These are phyloP conservation scores for Spencermartinsiella ligniputridi DNA, from an alignment of 1,139 yeast genomes.

Conservation along the genomic window DNA sequence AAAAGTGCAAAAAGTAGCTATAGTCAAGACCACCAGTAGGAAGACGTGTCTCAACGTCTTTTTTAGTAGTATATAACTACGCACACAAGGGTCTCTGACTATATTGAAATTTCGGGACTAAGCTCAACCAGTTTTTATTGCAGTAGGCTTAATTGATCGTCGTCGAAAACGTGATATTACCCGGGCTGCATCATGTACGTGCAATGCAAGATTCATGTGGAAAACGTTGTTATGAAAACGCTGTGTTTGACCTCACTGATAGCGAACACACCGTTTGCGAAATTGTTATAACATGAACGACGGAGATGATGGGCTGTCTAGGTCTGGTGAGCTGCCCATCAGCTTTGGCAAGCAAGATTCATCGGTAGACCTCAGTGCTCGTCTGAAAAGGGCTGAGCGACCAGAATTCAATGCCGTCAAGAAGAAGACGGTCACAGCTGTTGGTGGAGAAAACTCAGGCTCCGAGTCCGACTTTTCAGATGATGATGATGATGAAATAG, in stretches of 20 bases:
- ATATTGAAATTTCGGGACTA: no score
- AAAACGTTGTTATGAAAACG: no score
- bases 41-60: no score
- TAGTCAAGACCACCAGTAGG: no score
- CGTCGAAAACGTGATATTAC: constrained; percentile 1
- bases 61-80: no score
- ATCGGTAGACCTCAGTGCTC: background rate
- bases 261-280: no score
- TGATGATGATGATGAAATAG: constrained; percentile 26
- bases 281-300: no score
- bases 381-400: background rate
- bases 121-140: background rate
- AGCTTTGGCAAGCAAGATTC: constrained; percentile 18
- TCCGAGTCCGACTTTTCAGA: constrained; percentile 14
- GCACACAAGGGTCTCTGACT: no score
- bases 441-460: background rate
- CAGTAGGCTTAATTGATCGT: background rate
- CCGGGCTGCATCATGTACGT: constrained; percentile 1
- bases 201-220: no score
- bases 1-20: no score
- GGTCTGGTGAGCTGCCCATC: constrained; percentile 12
- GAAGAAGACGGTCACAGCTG: background rate
- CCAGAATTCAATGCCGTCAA: background rate
- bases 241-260: no score
- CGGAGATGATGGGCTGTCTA: no score